Evolutionary conservation across 768 basidiomycete genomes (phyloP), one percentile per base, ranked within the genome.

Genomic region (Trametes punicea): DNA sequence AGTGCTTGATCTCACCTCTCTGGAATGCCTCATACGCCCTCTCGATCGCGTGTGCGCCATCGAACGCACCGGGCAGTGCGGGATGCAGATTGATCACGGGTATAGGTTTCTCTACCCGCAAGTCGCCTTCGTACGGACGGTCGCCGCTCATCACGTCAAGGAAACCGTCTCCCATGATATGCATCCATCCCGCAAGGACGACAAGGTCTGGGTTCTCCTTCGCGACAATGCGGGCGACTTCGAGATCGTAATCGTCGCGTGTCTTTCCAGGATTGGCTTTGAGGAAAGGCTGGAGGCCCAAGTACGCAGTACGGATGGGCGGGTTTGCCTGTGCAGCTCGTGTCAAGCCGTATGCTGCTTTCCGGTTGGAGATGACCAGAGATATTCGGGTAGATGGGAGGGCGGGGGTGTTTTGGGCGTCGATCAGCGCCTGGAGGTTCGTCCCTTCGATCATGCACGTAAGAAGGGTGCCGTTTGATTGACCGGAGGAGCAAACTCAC

Each of bases 181-280:
- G 95, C 96, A 99, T 98, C 92, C 93, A 99, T 0, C 97, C 97
- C 0, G 96, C 97, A n/a, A 98, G 78, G 6, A 98, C 90, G 45
- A 98, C 81, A 23, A 96, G 69, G 70, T 98, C 91, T 0, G 96
- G 96, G 29, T 74, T 71, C 18, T 75, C 81, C 23, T 71, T 67
- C 5, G 88, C 65, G 3, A 93, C 83, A 49, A 83, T 78, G 29
- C 80, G 73, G 7, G 91, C 92, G 1, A 95, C 80, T 66, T 91
- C 89, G 2, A 75, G 72, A 66, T 96, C 96, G 71, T 97, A 98
- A 67, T 96, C 90, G 42, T 81, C 74, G 18, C 96, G 77, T 4
- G 90, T 88, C 62, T 82, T 82, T 21, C 81, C 83, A 0, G 87
- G 83, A 66, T 89, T 76, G 0, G 79, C 73, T 68, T 89, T 91